Evolutionary conservation across 768 basidiomycete species (phyloP).

Genomic region (Lactarius sp.): DNA sequence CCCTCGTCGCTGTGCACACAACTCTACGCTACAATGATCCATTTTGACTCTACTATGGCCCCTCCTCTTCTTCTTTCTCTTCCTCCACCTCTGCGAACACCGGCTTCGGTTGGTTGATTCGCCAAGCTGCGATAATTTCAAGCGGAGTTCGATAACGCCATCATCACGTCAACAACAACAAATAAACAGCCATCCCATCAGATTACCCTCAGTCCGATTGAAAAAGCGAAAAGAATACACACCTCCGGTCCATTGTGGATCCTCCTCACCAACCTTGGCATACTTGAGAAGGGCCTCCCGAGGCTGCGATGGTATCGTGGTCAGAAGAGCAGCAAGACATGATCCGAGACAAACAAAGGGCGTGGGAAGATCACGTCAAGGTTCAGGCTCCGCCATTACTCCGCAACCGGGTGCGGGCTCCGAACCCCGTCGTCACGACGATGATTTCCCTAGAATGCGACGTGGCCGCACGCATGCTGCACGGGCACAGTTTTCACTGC

Average conservation of each 20-base stretch:
- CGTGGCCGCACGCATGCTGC: constrained; percentile 11
- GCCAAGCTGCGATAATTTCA: constrained; percentile 68
- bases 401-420: constrained; percentile 7
- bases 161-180: constrained; percentile 41
- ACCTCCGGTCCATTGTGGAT: constrained; percentile 86
- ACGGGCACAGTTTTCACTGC: constrained; percentile 1
- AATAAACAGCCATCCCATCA: constrained; percentile 33
- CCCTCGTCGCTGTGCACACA: constrained; percentile 24
- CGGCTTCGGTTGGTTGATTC: constrained; percentile 76
- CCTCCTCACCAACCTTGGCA: constrained; percentile 66
- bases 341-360: constrained; percentile 10
- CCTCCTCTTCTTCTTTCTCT: constrained; percentile 47
- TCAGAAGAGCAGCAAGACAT: constrained; percentile 9
- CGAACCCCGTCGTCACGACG: constrained; percentile 20
- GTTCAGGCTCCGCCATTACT: constrained; percentile 19
- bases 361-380: constrained; percentile 21
- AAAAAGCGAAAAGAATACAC: constrained; percentile 33
- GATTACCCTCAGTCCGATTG: constrained; percentile 2
- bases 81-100: constrained; percentile 67
- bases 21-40: constrained; percentile 19
- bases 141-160: constrained; percentile 31
- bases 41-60: constrained; percentile 14
- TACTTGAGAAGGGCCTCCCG: constrained; percentile 95
- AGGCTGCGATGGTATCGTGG: constrained; percentile 51
- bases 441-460: constrained; percentile 20